Evolutionary conservation across 257 asterid species (phyloP).

Genomic region (Galeopsis tetrahit): DNA sequence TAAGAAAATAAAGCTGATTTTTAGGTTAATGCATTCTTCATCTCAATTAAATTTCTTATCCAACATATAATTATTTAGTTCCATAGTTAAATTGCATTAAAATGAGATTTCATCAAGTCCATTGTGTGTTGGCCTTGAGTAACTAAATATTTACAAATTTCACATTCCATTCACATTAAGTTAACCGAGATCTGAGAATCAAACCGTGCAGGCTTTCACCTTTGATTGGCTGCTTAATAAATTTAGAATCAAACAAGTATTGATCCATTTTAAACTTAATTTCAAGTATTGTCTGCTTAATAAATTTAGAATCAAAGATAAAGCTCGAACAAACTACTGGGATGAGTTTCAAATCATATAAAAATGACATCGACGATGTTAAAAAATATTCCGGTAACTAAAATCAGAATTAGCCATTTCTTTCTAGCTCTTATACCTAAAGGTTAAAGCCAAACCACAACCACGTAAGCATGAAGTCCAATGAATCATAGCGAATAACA

Average conservation of each 20-base stretch:
- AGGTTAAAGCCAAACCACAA: neutral
- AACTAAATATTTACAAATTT: neutral
- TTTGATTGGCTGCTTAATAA: neutral
- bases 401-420: neutral
- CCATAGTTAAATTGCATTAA: too few species aligned
- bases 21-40: too few species aligned
- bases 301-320: neutral
- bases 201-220: neutral
- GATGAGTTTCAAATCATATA: neutral
- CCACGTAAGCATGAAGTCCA: neutral
- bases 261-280: neutral
- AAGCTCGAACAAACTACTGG: neutral
- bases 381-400: neutral
- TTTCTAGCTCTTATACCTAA: neutral
- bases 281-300: neutral
- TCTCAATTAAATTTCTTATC: too few species aligned
- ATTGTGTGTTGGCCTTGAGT: too few species aligned
- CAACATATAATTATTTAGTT: too few species aligned
- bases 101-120: too few species aligned
- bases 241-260: neutral
- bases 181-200: neutral
- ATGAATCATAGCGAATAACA: neutral
- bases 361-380: neutral
- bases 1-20: too few species aligned
- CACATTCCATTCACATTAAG: neutral